phyloP scores from a whole-genome alignment of 108 stramenopile genomes.

The Cyclotella baltica region DNA sequence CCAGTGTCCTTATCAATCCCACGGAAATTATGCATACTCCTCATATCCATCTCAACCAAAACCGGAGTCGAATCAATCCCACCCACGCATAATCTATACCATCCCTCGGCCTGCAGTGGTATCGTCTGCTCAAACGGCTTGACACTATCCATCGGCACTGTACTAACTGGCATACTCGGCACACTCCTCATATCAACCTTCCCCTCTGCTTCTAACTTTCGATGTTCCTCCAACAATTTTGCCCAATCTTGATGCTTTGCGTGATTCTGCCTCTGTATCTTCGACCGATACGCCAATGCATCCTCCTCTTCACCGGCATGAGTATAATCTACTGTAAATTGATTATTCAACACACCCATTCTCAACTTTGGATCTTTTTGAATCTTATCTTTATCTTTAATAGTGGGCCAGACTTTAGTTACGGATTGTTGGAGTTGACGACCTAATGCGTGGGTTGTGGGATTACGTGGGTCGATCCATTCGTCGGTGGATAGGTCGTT shows the following conservation, averaged over 20 bases:
- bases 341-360: conserved; percentile 14
- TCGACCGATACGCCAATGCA: neutral
- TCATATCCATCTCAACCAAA: conserved; percentile 47
- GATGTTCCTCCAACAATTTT: neutral
- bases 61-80: conserved; percentile 14
- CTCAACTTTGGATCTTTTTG: conserved; percentile 10
- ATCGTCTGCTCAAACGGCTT: conserved; percentile 36
- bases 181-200: neutral
- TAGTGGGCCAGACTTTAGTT: neutral
- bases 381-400: conserved; percentile 12
- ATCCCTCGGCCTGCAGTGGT: conserved; percentile 19
- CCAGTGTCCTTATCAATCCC: conserved; percentile 38
- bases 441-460: conserved; percentile 1
- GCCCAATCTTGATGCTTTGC: neutral
- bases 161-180: conserved; percentile 7
- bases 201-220: neutral
- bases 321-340: conserved; percentile 38
- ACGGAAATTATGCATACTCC: conserved; percentile 8
- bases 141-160: neutral
- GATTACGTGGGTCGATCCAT: conserved; percentile 4
- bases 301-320: conserved; percentile 50
- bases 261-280: conserved; percentile 6
- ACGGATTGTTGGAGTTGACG: conserved; percentile 11
- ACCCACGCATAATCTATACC: conserved; percentile 44
- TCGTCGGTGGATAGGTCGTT: neutral